Percentiles rank a stretch among this genome's conserved stretches.
These are phyloP conservation scores for Hemileccinum impolitum DNA, from an alignment of 768 basidiomycete genomes.

Conservation along the genomic window DNA sequence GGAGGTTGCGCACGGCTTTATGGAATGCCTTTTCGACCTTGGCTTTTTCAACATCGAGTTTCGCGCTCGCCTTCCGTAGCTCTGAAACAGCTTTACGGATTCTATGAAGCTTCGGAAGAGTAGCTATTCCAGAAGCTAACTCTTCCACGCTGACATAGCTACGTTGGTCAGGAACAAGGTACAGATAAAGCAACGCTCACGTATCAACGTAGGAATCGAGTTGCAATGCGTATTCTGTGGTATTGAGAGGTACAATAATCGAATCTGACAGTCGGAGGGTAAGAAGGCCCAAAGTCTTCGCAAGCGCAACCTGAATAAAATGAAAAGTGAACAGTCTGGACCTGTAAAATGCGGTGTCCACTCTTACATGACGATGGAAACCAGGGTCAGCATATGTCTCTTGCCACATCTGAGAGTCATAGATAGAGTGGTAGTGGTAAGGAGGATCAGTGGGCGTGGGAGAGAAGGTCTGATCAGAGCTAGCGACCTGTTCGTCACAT, in stretches of 20 bases:
- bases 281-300: slow-evolving; percentile 60
- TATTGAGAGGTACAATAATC: slow-evolving; percentile 67
- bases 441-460: slow-evolving; percentile 46
- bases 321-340: neutral
- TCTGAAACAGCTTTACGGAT: slow-evolving; percentile 45
- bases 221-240: slow-evolving; percentile 69
- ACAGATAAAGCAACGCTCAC: slow-evolving; percentile 39
- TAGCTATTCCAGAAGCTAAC: slow-evolving; percentile 27
- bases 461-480: slow-evolving; percentile 29
- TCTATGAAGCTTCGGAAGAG: slow-evolving; percentile 34
- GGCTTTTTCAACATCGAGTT: slow-evolving; percentile 57
- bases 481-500: slow-evolving; percentile 27
- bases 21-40: slow-evolving; percentile 52
- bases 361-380: slow-evolving; percentile 65
- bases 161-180: slow-evolving; percentile 16
- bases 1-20: slow-evolving; percentile 39
- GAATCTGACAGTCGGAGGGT: slow-evolving; percentile 57
- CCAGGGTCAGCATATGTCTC: slow-evolving; percentile 72
- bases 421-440: slow-evolving; percentile 76
- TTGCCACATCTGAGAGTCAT: slow-evolving; percentile 70
- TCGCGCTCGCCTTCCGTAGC: slow-evolving; percentile 48
- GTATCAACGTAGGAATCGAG: slow-evolving; percentile 55
- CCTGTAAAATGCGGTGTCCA: neutral
- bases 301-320: slow-evolving; percentile 51
- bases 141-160: slow-evolving; percentile 48